phyloP scores from a whole-genome alignment of 805 yeast species.

The Yarrowia sp. region DNA sequence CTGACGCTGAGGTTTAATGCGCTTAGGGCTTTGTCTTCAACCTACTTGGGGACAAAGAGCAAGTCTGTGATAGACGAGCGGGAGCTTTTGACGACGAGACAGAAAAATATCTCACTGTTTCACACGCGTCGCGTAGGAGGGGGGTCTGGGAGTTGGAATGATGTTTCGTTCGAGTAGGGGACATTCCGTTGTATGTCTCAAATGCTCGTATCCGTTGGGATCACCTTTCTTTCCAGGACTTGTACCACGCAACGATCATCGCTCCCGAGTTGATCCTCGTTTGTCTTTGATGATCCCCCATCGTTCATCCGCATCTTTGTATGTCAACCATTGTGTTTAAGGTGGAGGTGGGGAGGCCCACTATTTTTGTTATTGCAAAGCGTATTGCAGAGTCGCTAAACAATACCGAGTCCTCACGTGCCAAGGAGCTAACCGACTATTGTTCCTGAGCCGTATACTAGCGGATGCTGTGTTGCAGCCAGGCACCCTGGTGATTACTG shows the following conservation, averaged over 20 bases:
- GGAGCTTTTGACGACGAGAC: background rate
- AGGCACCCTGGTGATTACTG: no score
- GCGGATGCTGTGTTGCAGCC: no score
- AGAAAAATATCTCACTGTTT: background rate
- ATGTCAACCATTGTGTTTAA: background rate
- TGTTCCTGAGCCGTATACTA: no score
- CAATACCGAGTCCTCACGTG: background rate
- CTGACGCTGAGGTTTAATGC: slow-evolving; percentile 17
- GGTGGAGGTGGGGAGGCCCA: slow-evolving; percentile 17
- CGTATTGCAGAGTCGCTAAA: background rate
- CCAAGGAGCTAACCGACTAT: background rate
- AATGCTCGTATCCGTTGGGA: no score
- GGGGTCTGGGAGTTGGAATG: no score
- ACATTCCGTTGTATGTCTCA: no score
- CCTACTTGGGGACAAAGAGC: slow-evolving; percentile 5
- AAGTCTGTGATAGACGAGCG: background rate
- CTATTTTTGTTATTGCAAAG: background rate
- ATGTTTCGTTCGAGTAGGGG: no score
- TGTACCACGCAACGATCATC: background rate
- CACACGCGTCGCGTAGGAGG: background rate
- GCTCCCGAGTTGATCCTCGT: background rate
- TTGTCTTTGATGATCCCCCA: background rate
- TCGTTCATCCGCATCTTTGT: slow-evolving; percentile 2
- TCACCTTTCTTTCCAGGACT: no score
- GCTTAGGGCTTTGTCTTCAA: background rate